Percentiles rank a stretch among this genome's conserved stretches.
Evolutionary conservation across 768 basidiomycete genomes (phyloP).

Genomic region (Suillus clintonianus): DNA sequence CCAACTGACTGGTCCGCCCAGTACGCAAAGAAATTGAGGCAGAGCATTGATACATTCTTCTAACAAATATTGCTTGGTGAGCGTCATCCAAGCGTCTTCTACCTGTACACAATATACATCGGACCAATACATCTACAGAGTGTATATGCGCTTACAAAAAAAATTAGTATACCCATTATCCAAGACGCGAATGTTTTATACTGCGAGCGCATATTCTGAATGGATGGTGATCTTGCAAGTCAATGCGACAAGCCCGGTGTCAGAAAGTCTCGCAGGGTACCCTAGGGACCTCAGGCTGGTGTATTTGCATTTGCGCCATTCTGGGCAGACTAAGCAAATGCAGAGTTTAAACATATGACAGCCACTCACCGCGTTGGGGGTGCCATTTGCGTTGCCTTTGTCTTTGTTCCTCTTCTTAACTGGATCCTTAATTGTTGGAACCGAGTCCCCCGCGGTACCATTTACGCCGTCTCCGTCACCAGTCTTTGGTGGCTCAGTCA

Average conservation of each 20-base stretch:
- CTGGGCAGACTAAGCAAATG: neutral
- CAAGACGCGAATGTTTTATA: neutral
- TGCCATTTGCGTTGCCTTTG: neutral
- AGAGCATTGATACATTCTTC: neutral
- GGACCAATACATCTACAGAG: neutral
- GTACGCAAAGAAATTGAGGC: slow-evolving; percentile 12
- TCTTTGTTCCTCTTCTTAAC: neutral
- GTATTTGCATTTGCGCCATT: neutral
- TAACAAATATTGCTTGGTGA: neutral
- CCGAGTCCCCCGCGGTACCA: neutral
- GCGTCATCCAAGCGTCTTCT: neutral
- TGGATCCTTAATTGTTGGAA: neutral
- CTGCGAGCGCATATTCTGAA: neutral
- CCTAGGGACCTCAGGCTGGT: neutral
- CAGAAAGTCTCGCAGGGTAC: neutral
- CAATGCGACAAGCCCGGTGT: neutral
- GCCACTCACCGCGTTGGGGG: neutral
- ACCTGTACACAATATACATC: neutral
- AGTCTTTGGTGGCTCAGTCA: no score
- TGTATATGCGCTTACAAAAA: neutral
- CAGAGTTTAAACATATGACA: neutral
- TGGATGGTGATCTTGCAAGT: neutral
- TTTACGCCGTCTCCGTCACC: neutral
- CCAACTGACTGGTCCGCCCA: neutral
- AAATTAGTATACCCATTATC: neutral